phyloP scores from a whole-genome alignment of 306 rosid genomes.

The Vigna trinervia region DNA sequence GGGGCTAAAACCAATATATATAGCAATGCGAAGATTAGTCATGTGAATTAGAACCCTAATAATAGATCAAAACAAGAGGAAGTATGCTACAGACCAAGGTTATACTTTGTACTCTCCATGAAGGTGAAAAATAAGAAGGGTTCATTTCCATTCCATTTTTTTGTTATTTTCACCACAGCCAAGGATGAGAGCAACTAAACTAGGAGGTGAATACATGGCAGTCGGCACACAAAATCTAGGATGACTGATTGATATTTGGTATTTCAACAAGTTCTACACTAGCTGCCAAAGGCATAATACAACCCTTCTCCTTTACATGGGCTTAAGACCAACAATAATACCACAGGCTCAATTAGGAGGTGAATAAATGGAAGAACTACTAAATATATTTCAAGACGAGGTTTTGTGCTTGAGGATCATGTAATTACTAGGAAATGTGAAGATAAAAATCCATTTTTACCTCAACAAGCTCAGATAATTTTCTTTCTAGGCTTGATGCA shows the following conservation, averaged over 20 bases:
- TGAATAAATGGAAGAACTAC: conserved; percentile 27
- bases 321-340: neutral
- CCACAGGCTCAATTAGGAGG: neutral
- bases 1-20: conserved; percentile 18
- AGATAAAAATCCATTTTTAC: conserved; percentile 52
- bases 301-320: neutral
- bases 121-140: neutral
- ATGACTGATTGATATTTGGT: neutral
- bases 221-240: neutral
- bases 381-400: neutral
- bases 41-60: conserved; percentile 9
- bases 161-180: conserved; percentile 10
- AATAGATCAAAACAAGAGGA: neutral
- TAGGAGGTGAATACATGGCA: conserved; percentile 17
- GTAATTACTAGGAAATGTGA: conserved; percentile 5
- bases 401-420: conserved; percentile 8
- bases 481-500: conserved; percentile 55
- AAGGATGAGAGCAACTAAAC: conserved; percentile 4
- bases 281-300: neutral
- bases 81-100: conserved; percentile 4
- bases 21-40: neutral
- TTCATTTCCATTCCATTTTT: conserved; percentile 6
- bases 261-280: neutral
- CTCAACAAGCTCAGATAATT: conserved; percentile 68
- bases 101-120: conserved; percentile 3